A percentile compares a stretch with the other conserved stretches of the same genome.
Conservation (phyloP, 441 rosid genomes). For the Breynia disticha region DNA sequence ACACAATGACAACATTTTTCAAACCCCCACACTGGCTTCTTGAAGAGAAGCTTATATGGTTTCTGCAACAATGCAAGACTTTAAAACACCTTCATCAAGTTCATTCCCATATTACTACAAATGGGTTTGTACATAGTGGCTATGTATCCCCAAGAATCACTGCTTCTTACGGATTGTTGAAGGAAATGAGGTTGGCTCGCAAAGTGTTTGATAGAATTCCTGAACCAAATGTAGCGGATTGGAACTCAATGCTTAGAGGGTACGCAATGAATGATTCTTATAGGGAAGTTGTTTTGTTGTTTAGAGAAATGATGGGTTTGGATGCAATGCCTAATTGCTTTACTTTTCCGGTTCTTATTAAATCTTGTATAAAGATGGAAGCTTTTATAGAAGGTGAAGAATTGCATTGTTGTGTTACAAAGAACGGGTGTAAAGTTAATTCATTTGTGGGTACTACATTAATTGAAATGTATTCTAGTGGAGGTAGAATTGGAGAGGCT, state of each 20-base stretch:
- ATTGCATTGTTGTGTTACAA: conserved; percentile 41
- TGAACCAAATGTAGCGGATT: conserved; percentile 26
- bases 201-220: conserved; percentile 44
- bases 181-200: conserved; percentile 30
- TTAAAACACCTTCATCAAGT: conserved; percentile 36
- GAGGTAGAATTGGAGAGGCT: conserved; percentile 26
- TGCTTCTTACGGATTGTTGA: conserved; percentile 13
- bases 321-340: conserved; percentile 36
- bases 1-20: too few relatives aligned
- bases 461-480: conserved; percentile 47
- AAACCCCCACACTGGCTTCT: conserved; percentile 18
- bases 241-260: conserved; percentile 46
- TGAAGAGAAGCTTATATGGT: conserved; percentile 34
- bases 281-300: conserved; percentile 29
- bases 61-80: conserved; percentile 42
- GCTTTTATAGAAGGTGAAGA: conserved; percentile 38
- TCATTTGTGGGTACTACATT: conserved; percentile 34
- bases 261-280: conserved; percentile 19
- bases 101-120: conserved; percentile 28
- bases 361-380: conserved; percentile 30
- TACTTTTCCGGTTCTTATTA: conserved; percentile 44
- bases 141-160: conserved; percentile 34
- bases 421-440: conserved; percentile 37
- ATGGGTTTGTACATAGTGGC: conserved; percentile 28
- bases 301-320: conserved; percentile 30